Percentiles rank a stretch among this genome's conserved stretches.
Conservation (phyloP, 2,329 filamentous ascomycete species). For the Rhinocladiella mackenziei region DNA sequence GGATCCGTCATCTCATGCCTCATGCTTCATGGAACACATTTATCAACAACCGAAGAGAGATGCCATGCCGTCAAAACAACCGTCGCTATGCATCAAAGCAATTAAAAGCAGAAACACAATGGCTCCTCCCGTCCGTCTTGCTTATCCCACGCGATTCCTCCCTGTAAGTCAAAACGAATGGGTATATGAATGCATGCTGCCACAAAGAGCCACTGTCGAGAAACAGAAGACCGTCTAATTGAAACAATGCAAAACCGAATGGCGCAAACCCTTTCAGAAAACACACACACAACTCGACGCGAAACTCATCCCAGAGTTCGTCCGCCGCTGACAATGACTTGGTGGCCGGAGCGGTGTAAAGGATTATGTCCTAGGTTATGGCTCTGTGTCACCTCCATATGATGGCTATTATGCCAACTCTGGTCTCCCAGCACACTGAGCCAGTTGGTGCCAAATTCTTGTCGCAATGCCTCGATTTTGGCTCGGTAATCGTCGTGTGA, state of each 20-base stretch:
- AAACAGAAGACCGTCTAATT: slow-evolving; percentile 16
- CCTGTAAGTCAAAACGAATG: slow-evolving; percentile 19
- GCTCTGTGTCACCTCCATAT: slow-evolving; percentile 24
- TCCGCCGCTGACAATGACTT: slow-evolving; percentile 42
- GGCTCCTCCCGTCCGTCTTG: neutral
- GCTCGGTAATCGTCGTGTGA: slow-evolving; percentile 69
- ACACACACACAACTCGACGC: neutral
- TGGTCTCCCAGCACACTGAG: slow-evolving; percentile 82
- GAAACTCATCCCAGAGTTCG: slow-evolving; percentile 35
- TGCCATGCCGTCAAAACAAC: slow-evolving; percentile 6
- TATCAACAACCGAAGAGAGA: slow-evolving; percentile 6
- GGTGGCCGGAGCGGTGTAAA: slow-evolving; percentile 35
- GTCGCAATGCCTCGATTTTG: slow-evolving; percentile 80
- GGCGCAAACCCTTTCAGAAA: neutral
- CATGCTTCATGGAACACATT: slow-evolving; percentile 14
- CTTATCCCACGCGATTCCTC: slow-evolving; percentile 6
- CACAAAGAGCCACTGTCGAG: slow-evolving; percentile 8
- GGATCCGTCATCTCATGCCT: slow-evolving; percentile 15
- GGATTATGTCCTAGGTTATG: slow-evolving; percentile 25
- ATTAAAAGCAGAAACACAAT: too few relatives aligned
- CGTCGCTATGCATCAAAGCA: slow-evolving; percentile 27
- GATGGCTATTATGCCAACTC: slow-evolving; percentile 45
- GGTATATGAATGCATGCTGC: slow-evolving; percentile 21
- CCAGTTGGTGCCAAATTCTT: slow-evolving; percentile 82
- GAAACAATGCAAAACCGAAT: slow-evolving; percentile 2